Evolutionary conservation across 192 early-diverging fungal species (phyloP), one percentile per base, ranked within the genome.

Genomic region (Mycoemilia scoparia): DNA sequence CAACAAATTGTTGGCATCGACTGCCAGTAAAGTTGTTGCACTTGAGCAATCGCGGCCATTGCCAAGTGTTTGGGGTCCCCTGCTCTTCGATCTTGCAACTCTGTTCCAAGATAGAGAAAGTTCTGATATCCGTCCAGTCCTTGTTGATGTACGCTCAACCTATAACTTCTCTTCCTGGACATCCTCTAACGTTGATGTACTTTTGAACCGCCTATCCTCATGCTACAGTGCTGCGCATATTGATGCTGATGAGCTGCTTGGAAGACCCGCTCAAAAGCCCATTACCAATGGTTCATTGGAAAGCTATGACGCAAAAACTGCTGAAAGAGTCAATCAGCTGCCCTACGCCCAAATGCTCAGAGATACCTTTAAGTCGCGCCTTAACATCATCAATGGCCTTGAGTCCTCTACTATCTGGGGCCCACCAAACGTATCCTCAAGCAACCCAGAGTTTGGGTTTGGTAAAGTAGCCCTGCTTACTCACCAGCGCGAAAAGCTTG

Each of bases 381-480:
- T 87, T 36, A 54, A 73, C 32, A 66, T 92, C 6, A 77, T 80
- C 34, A 92, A 92, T 57, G 79, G 76, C 1, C 49, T 73, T 38
- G 65, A 71, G 33, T 58, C 66, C 40, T 26, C 47, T n/a, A 74
- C 84, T 36, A 66, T 86, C 38, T 79, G 79, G 79, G 70, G 67
- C 34, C 43, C 54, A n/a, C 36, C 52, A 32, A 57, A 60, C n/a
- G 28, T 46, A 15, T 48, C 43, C 8, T 49, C 62, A 38, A 60
- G 72, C n/a, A 77, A 62, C 36, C 82, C 84, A 31, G 85, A 91
- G 62, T 88, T 76, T 60, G 87, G 84, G 19, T 85, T 84, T 45
- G 87, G 87, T 28, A 61, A 69, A 31, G 61, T 84, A 21, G 43
- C 85, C 4, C 66, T 70, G 16, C 67, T 69, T 38, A 56, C 74